Conservation (phyloP, 176 grass and related monocot genomes). For the Olyra latifolia region DNA sequence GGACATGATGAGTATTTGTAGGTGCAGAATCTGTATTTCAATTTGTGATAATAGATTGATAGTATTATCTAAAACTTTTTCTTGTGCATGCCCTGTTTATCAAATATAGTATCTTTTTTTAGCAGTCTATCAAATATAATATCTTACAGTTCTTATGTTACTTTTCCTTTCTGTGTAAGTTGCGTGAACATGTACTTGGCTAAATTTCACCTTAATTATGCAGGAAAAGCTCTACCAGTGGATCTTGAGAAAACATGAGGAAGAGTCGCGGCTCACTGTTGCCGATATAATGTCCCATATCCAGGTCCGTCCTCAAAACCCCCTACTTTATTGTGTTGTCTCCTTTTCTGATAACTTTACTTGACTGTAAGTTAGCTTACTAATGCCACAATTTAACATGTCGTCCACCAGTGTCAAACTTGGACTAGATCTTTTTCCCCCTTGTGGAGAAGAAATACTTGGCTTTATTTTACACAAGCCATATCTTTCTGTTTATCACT, state of each 20-base stretch:
- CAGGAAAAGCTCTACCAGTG: constrained; percentile 93
- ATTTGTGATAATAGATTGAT: not conserved
- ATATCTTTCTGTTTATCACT: not conserved
- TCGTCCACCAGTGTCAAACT: not conserved
- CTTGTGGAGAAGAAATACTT: not conserved
- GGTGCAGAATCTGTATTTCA: not conserved
- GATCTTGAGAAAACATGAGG: constrained; percentile 81
- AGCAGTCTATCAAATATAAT: not conserved
- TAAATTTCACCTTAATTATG: constrained; percentile 28
- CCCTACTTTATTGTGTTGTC: not conserved
- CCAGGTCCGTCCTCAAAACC: constrained; percentile 47
- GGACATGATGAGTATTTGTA: not conserved
- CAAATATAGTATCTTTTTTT: not conserved
- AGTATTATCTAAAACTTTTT: not conserved
- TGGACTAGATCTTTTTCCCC: not conserved
- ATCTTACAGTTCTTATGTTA: not conserved
- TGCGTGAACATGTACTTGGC: constrained; percentile 12
- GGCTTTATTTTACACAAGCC: not conserved
- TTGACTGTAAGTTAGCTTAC: constrained; percentile 8
- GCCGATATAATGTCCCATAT: constrained; percentile 84
- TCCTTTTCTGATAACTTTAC: constrained; percentile 23
- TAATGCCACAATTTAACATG: not conserved
- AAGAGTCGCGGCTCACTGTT: constrained; percentile 62
- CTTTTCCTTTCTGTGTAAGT: not conserved
- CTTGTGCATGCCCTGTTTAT: not conserved